Evolutionary conservation across 768 basidiomycete genomes (phyloP).

Genomic region (Mycena latifolia): DNA sequence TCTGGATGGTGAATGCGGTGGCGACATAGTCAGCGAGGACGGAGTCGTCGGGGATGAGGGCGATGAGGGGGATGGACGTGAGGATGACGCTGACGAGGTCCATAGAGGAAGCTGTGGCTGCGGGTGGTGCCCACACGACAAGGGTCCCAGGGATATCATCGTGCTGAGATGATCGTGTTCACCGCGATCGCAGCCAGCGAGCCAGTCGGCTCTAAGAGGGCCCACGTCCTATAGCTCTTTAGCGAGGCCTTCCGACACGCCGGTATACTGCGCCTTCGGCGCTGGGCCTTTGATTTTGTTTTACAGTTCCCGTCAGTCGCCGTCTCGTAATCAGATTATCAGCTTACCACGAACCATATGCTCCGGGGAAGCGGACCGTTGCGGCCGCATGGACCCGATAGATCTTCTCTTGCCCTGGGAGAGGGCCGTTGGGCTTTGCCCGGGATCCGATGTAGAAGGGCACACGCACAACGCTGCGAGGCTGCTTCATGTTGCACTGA

Average conservation of each 20-base stretch:
- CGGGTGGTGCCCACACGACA: too few species aligned
- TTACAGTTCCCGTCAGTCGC: too few species aligned
- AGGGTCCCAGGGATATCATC: too few species aligned
- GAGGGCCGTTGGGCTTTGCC: neutral
- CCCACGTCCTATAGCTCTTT: neutral
- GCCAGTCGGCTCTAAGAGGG: neutral
- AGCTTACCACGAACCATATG: slow-evolving; percentile 9
- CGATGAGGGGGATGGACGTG: too few species aligned
- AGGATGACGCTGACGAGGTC: too few species aligned
- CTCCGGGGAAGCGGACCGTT: neutral
- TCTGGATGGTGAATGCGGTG: too few species aligned
- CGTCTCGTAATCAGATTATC: neutral
- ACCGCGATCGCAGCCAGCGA: slow-evolving; percentile 2
- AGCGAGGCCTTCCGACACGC: neutral
- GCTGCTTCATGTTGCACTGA: neutral
- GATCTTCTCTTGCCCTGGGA: neutral
- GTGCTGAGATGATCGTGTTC: neutral
- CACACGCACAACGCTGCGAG: neutral
- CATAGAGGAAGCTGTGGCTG: too few species aligned
- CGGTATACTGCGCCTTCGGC: neutral
- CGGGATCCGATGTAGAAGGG: slow-evolving; percentile 13
- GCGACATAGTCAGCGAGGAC: too few species aligned
- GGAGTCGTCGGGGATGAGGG: too few species aligned
- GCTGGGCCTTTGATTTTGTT: neutral
- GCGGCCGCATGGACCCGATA: neutral